phyloP scores from a whole-genome alignment of 139 green algal species.

The Coccomyxa sp. region DNA sequence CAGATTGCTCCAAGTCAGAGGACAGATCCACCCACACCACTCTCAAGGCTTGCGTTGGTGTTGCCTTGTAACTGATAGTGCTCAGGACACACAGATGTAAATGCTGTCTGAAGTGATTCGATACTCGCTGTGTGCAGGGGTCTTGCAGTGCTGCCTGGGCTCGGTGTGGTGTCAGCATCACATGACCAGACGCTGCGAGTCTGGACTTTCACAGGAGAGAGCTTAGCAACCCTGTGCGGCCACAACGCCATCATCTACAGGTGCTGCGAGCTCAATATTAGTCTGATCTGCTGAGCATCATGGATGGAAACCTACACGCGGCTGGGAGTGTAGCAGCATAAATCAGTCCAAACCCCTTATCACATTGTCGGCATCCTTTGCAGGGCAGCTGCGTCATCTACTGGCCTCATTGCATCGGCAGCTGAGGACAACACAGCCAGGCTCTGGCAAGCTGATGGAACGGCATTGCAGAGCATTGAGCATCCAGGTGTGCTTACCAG shows the following conservation, averaged over 20 bases:
- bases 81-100: background rate
- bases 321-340: no score
- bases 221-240: slow-evolving; percentile 64
- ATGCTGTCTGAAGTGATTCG: background rate
- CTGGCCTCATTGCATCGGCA: slow-evolving; percentile 59
- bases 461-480: slow-evolving; percentile 52
- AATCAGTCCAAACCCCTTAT: no score
- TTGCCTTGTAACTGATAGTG: no score
- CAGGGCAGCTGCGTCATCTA: background rate
- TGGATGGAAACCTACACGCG: no score
- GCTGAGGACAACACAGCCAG: slow-evolving; percentile 84
- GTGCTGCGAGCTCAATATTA: no score
- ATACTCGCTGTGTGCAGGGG: slow-evolving; percentile 32
- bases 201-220: slow-evolving; percentile 53
- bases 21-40: no score
- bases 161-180: slow-evolving; percentile 88
- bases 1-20: no score
- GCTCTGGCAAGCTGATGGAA: slow-evolving; percentile 69
- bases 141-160: slow-evolving; percentile 61
- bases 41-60: no score
- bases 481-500: no score
- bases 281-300: slow-evolving; percentile 28
- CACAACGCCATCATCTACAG: slow-evolving; percentile 88
- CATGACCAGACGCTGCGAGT: slow-evolving; percentile 73
- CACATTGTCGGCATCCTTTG: no score